These are phyloP conservation scores for Claviceps sp. DNA, from an alignment of 2,329 filamentous ascomycete species.

Conservation along the genomic window DNA sequence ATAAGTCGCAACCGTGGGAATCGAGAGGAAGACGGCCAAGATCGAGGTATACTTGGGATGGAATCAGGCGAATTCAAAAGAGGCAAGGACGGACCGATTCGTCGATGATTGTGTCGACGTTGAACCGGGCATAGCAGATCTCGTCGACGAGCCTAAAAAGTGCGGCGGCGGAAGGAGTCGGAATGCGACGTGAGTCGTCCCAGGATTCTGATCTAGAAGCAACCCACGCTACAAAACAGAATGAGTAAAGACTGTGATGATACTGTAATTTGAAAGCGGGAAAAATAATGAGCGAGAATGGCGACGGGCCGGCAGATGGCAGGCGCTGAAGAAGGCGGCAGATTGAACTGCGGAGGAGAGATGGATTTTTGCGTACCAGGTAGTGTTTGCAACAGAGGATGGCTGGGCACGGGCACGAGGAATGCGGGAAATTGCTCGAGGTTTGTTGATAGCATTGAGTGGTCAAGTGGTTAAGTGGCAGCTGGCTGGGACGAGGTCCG, in stretches of 20 bases:
- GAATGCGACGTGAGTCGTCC: neutral
- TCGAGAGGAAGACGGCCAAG: neutral
- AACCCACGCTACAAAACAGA: neutral
- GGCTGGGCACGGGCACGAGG: conserved; percentile 10
- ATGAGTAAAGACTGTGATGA: conserved; percentile 1
- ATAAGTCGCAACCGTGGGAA: neutral
- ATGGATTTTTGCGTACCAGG: conserved; percentile 2
- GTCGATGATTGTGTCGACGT: neutral
- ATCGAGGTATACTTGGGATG: neutral
- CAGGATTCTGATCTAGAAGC: neutral
- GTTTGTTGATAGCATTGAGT: conserved; percentile 13
- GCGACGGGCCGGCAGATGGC: conserved; percentile 1
- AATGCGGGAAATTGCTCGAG: conserved; percentile 25
- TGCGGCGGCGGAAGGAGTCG: neutral
- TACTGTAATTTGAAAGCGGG: neutral
- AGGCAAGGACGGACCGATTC: neutral
- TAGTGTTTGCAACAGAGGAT: conserved; percentile 6
- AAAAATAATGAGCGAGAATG: conserved; percentile 9
- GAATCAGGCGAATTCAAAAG: neutral
- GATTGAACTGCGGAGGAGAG: conserved; percentile 2
- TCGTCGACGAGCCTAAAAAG: neutral
- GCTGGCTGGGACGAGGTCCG: conserved; percentile 8
- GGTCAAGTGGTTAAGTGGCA: conserved; percentile 6
- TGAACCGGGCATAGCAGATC: conserved; percentile 5
- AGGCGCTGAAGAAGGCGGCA: conserved; percentile 1